Evolutionary conservation across 352 stramenopile genomes (phyloP).

Genomic region (Phytophthora meadii): DNA sequence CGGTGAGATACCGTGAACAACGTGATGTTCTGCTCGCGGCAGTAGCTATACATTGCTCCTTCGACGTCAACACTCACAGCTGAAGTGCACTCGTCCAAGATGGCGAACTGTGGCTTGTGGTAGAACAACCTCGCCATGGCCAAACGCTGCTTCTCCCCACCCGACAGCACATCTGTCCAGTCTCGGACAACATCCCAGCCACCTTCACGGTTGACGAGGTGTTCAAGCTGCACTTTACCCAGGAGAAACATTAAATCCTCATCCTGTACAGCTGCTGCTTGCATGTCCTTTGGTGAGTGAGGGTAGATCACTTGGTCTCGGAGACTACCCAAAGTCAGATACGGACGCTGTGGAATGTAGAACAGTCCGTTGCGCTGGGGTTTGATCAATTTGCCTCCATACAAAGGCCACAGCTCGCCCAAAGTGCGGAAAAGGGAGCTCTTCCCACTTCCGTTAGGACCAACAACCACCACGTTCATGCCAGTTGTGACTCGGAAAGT

Average conservation of each 20-base stretch:
- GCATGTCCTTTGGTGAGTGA: conserved; percentile 77
- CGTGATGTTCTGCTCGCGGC: conserved; percentile 89
- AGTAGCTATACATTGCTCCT: conserved; percentile 90
- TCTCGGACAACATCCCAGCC: conserved; percentile 87
- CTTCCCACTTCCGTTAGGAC: conserved; percentile 88
- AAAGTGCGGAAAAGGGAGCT: conserved; percentile 90
- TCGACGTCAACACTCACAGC: conserved; percentile 88
- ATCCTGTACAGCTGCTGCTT: conserved; percentile 53
- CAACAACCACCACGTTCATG: conserved; percentile 90
- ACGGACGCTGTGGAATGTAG: conserved; percentile 92
- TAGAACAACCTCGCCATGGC: conserved; percentile 92
- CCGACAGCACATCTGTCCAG: conserved; percentile 89
- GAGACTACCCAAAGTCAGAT: conserved; percentile 88
- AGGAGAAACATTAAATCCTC: conserved; percentile 73
- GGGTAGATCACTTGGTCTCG: conserved; percentile 92
- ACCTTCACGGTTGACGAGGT: conserved; percentile 77
- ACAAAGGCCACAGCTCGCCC: conserved; percentile 89
- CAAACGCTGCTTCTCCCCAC: conserved; percentile 92
- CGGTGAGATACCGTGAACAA: conserved; percentile 92
- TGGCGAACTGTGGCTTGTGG: conserved; percentile 91
- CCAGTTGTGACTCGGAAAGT: conserved; percentile 84
- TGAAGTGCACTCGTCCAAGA: conserved; percentile 90
- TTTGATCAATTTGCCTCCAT: conserved; percentile 79
- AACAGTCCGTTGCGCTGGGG: conserved; percentile 85
- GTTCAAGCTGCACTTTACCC: conserved; percentile 82